Conservation (phyloP, 2,329 filamentous ascomycete genomes). For the Aspergillus tubingensis region DNA sequence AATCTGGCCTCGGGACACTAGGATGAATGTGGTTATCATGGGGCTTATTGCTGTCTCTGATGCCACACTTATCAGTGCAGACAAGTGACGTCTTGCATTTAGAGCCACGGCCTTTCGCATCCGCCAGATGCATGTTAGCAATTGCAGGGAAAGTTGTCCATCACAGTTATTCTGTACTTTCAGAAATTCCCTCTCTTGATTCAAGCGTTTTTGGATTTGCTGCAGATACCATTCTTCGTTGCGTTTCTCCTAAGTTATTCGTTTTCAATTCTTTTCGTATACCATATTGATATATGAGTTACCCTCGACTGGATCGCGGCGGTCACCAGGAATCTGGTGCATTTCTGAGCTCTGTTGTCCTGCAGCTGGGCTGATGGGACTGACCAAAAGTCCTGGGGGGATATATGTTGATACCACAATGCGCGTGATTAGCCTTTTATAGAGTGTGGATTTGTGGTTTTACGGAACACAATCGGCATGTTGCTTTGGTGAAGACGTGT, state of each 20-base stretch:
- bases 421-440: not conserved
- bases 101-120: not conserved
- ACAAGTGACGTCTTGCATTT: not conserved
- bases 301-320: constrained; percentile 4
- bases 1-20: not conserved
- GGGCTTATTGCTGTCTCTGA: not conserved
- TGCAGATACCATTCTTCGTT: not conserved
- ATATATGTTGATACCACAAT: constrained; percentile 3
- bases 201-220: not conserved
- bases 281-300: not conserved
- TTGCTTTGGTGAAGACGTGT: not conserved
- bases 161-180: not conserved
- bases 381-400: not conserved
- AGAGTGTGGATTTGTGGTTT: not conserved
- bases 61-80: no score
- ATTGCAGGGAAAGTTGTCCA: not conserved
- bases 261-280: not conserved
- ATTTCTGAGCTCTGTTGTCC: not conserved
- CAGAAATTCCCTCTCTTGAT: not conserved
- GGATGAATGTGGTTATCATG: not conserved
- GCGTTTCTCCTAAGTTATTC: not conserved
- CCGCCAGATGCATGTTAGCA: not conserved
- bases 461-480: not conserved
- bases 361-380: constrained; percentile 14
- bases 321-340: constrained; percentile 1